A percentile compares a stretch with the other conserved stretches of the same genome.
Conservation (phyloP, 371 early-diverging fungal genomes). For the Smittium culicis region DNA sequence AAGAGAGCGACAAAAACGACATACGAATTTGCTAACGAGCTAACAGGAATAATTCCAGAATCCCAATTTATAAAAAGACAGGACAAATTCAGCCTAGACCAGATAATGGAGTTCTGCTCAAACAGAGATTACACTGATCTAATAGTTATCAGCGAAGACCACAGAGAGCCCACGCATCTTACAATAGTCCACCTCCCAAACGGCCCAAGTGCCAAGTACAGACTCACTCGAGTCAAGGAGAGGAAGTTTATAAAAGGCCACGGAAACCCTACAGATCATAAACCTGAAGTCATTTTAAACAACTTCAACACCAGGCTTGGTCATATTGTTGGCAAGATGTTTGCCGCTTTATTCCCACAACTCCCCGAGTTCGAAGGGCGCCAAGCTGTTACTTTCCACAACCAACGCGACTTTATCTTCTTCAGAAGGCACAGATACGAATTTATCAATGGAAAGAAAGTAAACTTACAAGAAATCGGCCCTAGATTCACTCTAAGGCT, state of each 20-base stretch:
- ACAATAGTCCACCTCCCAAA: too few species aligned
- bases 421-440: slow-evolving; percentile 94
- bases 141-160: too few species aligned
- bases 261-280: slow-evolving; percentile 66
- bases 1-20: slow-evolving; percentile 43
- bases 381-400: slow-evolving; percentile 94
- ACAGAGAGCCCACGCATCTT: too few species aligned
- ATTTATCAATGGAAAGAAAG: slow-evolving; percentile 81
- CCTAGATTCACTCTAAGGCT: too few species aligned
- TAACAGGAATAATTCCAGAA: slow-evolving; percentile 80
- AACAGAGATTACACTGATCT: too few species aligned
- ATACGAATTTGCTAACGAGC: slow-evolving; percentile 79
- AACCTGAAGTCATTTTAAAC: slow-evolving; percentile 94
- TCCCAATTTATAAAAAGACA: slow-evolving; percentile 81
- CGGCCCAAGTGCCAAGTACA: slow-evolving; percentile 95
- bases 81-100: too few species aligned
- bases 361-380: slow-evolving; percentile 91
- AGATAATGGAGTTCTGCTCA: too few species aligned
- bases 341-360: slow-evolving; percentile 91
- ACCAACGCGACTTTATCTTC: slow-evolving; percentile 98
- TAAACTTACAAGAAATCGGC: too few species aligned
- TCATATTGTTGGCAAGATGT: slow-evolving; percentile 90
- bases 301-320: slow-evolving; percentile 96
- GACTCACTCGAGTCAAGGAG: slow-evolving; percentile 63
- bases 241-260: slow-evolving; percentile 71